Percentiles rank a stretch among this genome's conserved stretches.
Evolutionary conservation across 2,329 filamentous ascomycete genomes (phyloP).

Genomic region (Venturia pyrina): DNA sequence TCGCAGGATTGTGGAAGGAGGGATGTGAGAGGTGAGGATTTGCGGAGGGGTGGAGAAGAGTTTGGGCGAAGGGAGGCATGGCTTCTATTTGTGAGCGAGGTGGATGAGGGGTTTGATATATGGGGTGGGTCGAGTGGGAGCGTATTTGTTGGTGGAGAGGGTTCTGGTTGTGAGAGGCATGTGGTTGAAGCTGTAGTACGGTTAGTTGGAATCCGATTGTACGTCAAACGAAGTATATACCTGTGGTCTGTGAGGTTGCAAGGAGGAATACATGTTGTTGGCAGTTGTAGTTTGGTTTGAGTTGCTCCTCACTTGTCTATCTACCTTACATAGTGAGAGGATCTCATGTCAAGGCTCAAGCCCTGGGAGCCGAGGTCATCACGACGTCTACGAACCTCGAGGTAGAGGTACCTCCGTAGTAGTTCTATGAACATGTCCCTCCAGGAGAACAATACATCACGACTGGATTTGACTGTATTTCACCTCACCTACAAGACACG

Average conservation of each 20-base stretch:
- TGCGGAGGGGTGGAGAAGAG: not conserved
- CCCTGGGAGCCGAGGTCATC: not conserved
- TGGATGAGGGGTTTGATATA: not conserved
- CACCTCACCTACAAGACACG: too few species aligned
- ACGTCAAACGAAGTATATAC: not conserved
- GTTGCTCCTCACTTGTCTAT: not conserved
- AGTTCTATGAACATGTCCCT: too few species aligned
- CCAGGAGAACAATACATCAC: too few species aligned
- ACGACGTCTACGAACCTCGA: too few species aligned
- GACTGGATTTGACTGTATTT: too few species aligned
- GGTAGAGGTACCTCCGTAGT: too few species aligned
- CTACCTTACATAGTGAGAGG: not conserved
- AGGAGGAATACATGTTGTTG: not conserved
- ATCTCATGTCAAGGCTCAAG: not conserved
- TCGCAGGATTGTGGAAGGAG: not conserved
- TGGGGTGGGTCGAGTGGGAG: not conserved
- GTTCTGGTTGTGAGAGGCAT: not conserved
- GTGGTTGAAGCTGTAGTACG: not conserved
- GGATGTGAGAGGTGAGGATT: not conserved
- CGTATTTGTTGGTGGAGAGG: not conserved
- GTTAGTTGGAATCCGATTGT: not conserved
- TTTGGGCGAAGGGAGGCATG: constrained; percentile 6
- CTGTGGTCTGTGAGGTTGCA: constrained; percentile 3
- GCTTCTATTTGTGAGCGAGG: constrained; percentile 7
- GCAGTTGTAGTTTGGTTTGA: not conserved